Evolutionary conservation across 2,329 filamentous ascomycete genomes (phyloP), one percentile per base, ranked within the genome.

Genomic region (Fusarium redolens): DNA sequence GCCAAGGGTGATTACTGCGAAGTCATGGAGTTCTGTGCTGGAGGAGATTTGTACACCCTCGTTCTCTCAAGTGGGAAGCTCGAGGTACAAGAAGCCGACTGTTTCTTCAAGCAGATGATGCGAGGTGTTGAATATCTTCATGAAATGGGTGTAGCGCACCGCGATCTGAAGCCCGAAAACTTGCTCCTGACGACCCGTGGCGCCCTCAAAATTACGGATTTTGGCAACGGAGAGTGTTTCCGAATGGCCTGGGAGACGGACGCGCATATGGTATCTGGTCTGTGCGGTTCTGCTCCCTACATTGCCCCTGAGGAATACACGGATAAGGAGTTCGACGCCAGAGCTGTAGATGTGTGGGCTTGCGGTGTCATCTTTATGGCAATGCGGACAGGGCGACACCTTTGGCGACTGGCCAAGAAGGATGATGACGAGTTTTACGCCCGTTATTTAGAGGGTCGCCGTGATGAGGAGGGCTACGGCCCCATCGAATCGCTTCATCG

Each of bases 341-440:
- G 96, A 65, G 96, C 96, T n/a, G 96, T 99, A 54, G 96, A 99
- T 79, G 92, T 98, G 18, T 99, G 96, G 96, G 96, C 96, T 30
- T 97, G 95, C 68, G 96, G 96, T 80, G 96, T 99, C 57, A 99
- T 99, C 68, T 99, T 99, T 85, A 99, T 99, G 96, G 96, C 96
- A 18, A 99, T 99, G 96, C 90, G 96, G 65, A 98, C 96, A 4
- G 96, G 96, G 10, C 90, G 96, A 59, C 96, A 99, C 82, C 87
- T 99, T 13, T 99, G 96, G 96, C 92, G 95, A 61, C 91, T 98
- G n/a, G 96, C 96, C 11, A 96, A 96, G 83, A 97, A 95, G 83
- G 95, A 97, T 61, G 96, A 98, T 74, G 96, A 99, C 78, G 96
- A 98, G 79, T 99, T 98, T 78, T 99, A 97, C 80, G 93, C 93